A percentile compares a stretch with the other conserved stretches of the same genome.
Evolutionary conservation across 768 basidiomycete genomes (phyloP).

Genomic region (Agaricus blazei): DNA sequence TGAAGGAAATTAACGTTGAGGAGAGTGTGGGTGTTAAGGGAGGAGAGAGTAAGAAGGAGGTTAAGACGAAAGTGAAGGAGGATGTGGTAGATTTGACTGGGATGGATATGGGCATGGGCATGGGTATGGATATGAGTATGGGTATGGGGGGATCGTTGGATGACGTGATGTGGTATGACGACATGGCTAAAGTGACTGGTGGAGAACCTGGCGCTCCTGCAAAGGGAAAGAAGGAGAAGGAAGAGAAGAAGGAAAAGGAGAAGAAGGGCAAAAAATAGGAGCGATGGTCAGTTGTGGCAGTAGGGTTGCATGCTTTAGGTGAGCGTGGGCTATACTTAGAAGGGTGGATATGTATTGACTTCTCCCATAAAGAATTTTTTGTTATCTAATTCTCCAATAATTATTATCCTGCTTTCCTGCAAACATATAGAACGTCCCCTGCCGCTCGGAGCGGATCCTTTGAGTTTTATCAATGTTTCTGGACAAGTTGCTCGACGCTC

Average conservation of each 20-base stretch:
- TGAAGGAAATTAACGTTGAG: neutral
- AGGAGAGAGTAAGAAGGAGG: neutral
- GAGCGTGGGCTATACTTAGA: neutral
- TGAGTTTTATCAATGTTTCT: no score
- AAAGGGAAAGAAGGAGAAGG: conserved; percentile 5
- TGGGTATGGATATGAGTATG: conserved; percentile 29
- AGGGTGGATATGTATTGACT: neutral
- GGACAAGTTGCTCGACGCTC: no score
- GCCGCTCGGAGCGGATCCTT: no score
- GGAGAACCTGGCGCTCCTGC: neutral
- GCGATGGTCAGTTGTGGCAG: neutral
- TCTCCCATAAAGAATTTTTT: no score
- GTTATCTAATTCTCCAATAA: neutral
- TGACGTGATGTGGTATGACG: conserved; percentile 8
- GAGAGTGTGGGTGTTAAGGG: neutral
- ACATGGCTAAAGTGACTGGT: conserved; percentile 8
- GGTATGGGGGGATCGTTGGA: conserved; percentile 12
- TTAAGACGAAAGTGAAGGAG: neutral
- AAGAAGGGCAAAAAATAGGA: conserved; percentile 6
- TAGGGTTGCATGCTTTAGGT: neutral
- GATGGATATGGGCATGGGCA: neutral
- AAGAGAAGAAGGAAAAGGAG: conserved; percentile 1
- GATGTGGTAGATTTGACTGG: conserved; percentile 15
- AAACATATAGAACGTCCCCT: neutral
- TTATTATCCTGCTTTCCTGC: neutral